Evolutionary conservation across 192 early-diverging fungal genomes (phyloP).

Genomic region (Spinellus fusiger): DNA sequence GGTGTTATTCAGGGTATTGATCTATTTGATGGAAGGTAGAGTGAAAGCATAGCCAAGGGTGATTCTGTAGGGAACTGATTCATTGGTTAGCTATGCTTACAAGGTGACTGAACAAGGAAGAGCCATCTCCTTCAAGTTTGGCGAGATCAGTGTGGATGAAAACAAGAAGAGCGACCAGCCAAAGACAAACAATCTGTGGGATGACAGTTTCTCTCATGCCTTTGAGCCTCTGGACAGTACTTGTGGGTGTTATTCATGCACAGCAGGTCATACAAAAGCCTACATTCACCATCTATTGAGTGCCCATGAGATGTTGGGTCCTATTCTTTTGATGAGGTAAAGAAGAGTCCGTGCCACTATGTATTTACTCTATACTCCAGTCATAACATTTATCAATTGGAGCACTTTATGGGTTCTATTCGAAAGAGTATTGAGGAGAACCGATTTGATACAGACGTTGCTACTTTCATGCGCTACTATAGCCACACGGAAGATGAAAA

Average conservation of each 20-base stretch:
- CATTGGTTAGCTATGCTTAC: constrained; percentile 45
- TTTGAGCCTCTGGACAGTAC: constrained; percentile 54
- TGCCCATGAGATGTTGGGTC: constrained; percentile 73
- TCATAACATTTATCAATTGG: constrained; percentile 27
- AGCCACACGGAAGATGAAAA: constrained; percentile 20
- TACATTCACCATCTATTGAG: constrained; percentile 71
- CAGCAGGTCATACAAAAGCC: constrained; percentile 53
- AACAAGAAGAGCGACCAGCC: constrained; percentile 3
- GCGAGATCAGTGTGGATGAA: not conserved
- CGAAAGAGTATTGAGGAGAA: constrained; percentile 17
- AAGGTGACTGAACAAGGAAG: constrained; percentile 60
- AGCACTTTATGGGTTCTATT: constrained; percentile 24
- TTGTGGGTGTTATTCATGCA: constrained; percentile 65
- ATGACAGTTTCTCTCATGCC: constrained; percentile 46
- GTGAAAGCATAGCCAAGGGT: not conserved
- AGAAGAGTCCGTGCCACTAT: not conserved
- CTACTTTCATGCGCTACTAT: constrained; percentile 23
- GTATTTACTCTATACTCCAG: constrained; percentile 6
- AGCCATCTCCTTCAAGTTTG: constrained; percentile 55
- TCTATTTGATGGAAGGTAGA: constrained; percentile 55
- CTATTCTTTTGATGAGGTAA: constrained; percentile 66
- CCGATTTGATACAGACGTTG: constrained; percentile 13
- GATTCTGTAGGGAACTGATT: not conserved
- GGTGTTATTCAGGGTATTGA: constrained; percentile 57
- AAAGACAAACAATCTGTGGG: constrained; percentile 51